Base-by-base conservation (phyloP, 202 grass and related monocot genomes). In the Alloteropsis angusta region DNA sequence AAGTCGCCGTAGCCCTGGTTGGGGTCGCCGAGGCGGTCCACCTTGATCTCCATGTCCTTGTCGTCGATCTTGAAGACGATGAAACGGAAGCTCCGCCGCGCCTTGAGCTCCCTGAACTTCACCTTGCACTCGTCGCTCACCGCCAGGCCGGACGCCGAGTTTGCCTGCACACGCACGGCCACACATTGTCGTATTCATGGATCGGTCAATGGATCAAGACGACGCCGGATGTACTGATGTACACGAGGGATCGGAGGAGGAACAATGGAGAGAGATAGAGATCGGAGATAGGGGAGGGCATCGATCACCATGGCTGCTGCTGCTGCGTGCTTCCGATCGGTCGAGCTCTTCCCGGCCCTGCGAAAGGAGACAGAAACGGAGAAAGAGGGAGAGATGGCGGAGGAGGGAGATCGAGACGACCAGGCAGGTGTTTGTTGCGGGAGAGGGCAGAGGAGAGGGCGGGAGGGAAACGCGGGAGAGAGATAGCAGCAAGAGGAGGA, bases 31-130 rank as follows among this genome's bases (percentile, higher is more conserved):
- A 90, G 71, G 47, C 86, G 76, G 4, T 93, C 91, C 82, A 93
- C 91, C 37, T 85, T 84, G 69, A 93, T 90, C 85, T 93, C 71
- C 88, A 90, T 93, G 4, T 65, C 53, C 85, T 87, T 90, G 9
- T 90, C 79, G 44, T 84, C 82, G 52, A 93, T 93, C 79, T 74
- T 93, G 85, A 93, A 93, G 39, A 93, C 83, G 74, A 93, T 93
- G 85, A 90, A 93, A 65, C 91, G 65, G 79, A 90, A 88, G 65
- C 78, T 77, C 53, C 91, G 44, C 34, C 81, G 80, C 61, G 91
- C 57, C 75, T 93, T 93, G 1, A 93, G 76, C 26, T 93, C 88
- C 45, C 28, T 17, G 59, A 93, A 93, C 84, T 91, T 93, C 59
- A 91, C 74, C 85, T 93, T 91, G 82, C 91, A 93, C 75, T 86